phyloP scores from a whole-genome alignment of 305 asterid genomes.

The Petunia hybrid region DNA sequence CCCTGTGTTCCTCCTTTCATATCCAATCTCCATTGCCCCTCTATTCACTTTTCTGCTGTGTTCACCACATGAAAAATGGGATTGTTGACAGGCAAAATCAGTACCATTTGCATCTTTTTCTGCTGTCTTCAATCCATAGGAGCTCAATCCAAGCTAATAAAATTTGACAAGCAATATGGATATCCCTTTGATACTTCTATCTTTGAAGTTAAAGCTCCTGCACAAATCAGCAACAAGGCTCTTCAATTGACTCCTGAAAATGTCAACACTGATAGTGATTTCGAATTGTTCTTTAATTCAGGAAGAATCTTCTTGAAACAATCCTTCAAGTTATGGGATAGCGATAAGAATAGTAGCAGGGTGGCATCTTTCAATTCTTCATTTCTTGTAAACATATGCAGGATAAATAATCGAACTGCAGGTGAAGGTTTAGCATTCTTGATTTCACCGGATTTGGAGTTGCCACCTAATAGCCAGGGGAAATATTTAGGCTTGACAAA shows the following conservation, averaged over 20 bases:
- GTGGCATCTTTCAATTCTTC: constrained; percentile 80
- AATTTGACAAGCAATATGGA: not conserved
- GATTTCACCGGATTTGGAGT: constrained; percentile 49
- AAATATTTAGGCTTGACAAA: constrained; percentile 76
- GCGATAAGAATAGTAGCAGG: not conserved
- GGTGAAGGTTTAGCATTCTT: constrained; percentile 81
- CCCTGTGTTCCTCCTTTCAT: too few relatives aligned
- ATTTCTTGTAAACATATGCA: constrained; percentile 59
- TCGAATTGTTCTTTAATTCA: constrained; percentile 35
- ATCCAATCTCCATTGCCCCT: too few relatives aligned
- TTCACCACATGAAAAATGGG: not conserved
- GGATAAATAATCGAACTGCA: constrained; percentile 28
- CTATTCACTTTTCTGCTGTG: too few relatives aligned
- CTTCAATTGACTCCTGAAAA: constrained; percentile 78
- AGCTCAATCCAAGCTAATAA: not conserved
- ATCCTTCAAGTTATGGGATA: constrained; percentile 69
- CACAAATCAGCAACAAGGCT: constrained; percentile 52
- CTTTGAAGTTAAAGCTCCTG: not conserved
- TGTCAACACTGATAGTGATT: not conserved
- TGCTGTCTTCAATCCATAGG: not conserved
- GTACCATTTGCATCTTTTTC: not conserved
- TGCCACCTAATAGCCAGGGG: constrained; percentile 64
- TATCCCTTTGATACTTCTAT: not conserved
- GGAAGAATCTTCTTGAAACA: constrained; percentile 54
- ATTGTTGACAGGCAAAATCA: not conserved